Conservation (phyloP, 805 yeast genomes). For the Lachancea thermotolerans region DNA sequence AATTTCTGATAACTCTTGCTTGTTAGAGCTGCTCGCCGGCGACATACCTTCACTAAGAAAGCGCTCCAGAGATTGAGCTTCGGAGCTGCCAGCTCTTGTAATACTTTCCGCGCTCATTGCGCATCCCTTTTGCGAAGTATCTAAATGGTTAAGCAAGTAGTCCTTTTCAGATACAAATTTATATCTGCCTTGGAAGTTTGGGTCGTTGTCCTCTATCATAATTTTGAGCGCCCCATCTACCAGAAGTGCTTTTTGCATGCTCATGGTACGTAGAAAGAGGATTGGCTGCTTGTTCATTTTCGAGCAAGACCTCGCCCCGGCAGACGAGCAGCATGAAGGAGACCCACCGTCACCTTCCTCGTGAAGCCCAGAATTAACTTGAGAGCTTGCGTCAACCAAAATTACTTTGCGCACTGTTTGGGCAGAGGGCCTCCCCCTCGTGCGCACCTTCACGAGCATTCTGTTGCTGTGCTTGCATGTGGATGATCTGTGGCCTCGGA, state of each 20-base stretch:
- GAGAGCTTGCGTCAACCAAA: constrained; percentile 27
- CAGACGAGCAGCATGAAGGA: constrained; percentile 5
- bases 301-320: neutral
- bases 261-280: constrained; percentile 22
- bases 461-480: constrained; percentile 76
- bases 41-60: neutral
- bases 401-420: constrained; percentile 34
- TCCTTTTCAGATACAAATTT: constrained; percentile 25
- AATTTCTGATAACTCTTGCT: neutral
- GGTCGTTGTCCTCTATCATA: constrained; percentile 12
- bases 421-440: constrained; percentile 80
- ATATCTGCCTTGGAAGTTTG: constrained; percentile 1
- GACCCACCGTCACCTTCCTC: constrained; percentile 8
- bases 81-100: neutral
- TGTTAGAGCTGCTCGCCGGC: neutral
- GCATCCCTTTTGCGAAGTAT: neutral
- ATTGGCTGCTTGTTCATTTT: constrained; percentile 28
- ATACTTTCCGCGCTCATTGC: neutral
- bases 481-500: constrained; percentile 87
- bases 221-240: constrained; percentile 27
- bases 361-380: constrained; percentile 10
- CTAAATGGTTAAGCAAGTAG: constrained; percentile 15
- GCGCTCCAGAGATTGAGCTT: neutral
- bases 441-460: constrained; percentile 76
- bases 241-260: constrained; percentile 24